These are phyloP conservation scores for Silene coronaria DNA, from an alignment of 179 eudicot species.

Conservation along the genomic window DNA sequence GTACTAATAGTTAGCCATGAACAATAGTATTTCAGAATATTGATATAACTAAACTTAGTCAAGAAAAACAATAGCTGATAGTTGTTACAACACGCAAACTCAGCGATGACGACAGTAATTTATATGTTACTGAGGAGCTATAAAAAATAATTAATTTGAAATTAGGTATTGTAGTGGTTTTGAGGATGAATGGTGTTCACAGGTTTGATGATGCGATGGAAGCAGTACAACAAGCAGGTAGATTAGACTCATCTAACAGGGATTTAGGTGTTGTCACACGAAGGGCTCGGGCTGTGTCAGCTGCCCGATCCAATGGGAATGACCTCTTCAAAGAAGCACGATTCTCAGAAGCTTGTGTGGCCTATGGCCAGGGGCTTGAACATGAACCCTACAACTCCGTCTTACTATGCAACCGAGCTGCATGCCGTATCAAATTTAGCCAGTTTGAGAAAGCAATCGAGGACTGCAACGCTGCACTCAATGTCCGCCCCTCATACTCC, in stretches of 20 bases:
- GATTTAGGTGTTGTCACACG: conserved; percentile 29
- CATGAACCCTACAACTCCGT: conserved; percentile 44
- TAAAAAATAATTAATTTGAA: background rate
- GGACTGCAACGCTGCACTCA: conserved; percentile 41
- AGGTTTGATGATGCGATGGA: conserved; percentile 44
- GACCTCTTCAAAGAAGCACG: conserved; percentile 30
- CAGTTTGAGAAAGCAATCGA: conserved; percentile 40
- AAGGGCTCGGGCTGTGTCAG: conserved; percentile 36
- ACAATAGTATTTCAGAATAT: background rate
- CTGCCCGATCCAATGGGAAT: conserved; percentile 38
- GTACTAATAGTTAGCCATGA: background rate
- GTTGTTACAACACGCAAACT: background rate
- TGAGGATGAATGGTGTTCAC: conserved; percentile 12
- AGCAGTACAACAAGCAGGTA: conserved; percentile 32
- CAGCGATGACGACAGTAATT: background rate
- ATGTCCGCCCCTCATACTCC: conserved; percentile 36
- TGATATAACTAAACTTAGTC: background rate
- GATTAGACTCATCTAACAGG: conserved; percentile 35
- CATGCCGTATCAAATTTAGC: conserved; percentile 36
- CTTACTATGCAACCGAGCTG: conserved; percentile 44
- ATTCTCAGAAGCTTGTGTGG: conserved; percentile 40
- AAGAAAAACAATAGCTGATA: background rate
- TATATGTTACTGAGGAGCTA: background rate
- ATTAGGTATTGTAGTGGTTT: background rate
- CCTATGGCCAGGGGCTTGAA: conserved; percentile 44